A percentile compares a stretch with the other conserved stretches of the same genome.
These are phyloP conservation scores for Fusarium liriodendri DNA, from an alignment of 2,329 filamentous ascomycete genomes.

Conservation along the genomic window DNA sequence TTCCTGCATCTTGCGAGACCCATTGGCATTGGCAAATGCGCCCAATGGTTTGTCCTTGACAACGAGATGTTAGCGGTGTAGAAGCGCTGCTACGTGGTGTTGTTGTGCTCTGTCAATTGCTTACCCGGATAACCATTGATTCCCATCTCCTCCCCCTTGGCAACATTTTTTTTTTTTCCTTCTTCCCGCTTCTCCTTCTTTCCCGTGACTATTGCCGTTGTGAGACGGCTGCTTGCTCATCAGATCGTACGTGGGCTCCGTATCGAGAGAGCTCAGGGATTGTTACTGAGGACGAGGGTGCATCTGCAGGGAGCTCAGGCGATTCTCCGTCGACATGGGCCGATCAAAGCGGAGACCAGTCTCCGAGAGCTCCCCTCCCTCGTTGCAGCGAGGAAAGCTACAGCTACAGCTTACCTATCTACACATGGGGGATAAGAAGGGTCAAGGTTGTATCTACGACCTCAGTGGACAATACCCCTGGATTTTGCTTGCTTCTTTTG, in stretches of 20 bases:
- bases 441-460: background rate
- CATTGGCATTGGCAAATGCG: background rate
- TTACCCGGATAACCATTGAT: background rate
- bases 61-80: conserved; percentile 13
- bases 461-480: background rate
- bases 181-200: background rate
- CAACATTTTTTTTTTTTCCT: background rate
- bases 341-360: conserved; percentile 34
- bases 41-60: conserved; percentile 13
- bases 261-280: conserved; percentile 14
- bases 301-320: conserved; percentile 38
- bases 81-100: conserved; percentile 4
- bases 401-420: background rate
- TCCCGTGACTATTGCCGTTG: background rate
- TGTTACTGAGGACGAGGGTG: conserved; percentile 18
- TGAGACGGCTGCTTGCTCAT: conserved; percentile 2
- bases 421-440: background rate
- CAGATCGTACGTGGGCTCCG: conserved; percentile 22
- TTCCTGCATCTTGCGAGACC: conserved; percentile 25
- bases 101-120: conserved; percentile 6
- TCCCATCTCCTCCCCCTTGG: background rate
- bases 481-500: background rate
- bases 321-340: conserved; percentile 43
- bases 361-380: conserved; percentile 20
- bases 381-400: background rate